Evolutionary conservation across 768 basidiomycete genomes (phyloP).

Genomic region (Kwoniella botswanensis): DNA sequence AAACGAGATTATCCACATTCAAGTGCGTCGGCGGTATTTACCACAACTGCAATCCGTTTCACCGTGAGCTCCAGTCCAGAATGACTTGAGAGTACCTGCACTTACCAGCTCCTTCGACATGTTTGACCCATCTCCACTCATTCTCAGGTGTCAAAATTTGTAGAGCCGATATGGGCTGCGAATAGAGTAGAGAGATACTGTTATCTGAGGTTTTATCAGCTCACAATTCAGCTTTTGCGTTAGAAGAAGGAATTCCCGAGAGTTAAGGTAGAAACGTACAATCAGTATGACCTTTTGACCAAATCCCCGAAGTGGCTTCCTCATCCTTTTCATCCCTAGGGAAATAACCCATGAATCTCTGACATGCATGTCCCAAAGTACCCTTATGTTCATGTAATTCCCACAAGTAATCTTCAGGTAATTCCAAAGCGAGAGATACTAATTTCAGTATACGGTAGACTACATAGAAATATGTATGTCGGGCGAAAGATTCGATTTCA

Average conservation of each 20-base stretch:
- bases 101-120: slow-evolving; percentile 33
- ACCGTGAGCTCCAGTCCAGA: too few species aligned
- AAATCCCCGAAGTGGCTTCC: slow-evolving; percentile 35
- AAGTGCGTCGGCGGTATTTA: slow-evolving; percentile 43
- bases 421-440: slow-evolving; percentile 37
- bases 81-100: neutral
- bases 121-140: slow-evolving; percentile 45
- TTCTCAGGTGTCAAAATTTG: slow-evolving; percentile 38
- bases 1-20: slow-evolving; percentile 20
- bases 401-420: slow-evolving; percentile 40
- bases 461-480: slow-evolving; percentile 35
- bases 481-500: slow-evolving; percentile 39
- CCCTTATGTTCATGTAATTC: slow-evolving; percentile 35
- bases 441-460: slow-evolving; percentile 39
- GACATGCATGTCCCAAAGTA: slow-evolving; percentile 33
- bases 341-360: slow-evolving; percentile 39
- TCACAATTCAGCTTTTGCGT: neutral
- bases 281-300: slow-evolving; percentile 43
- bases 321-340: slow-evolving; percentile 32
- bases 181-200: slow-evolving; percentile 38
- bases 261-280: slow-evolving; percentile 5
- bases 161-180: slow-evolving; percentile 46
- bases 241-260: too few species aligned
- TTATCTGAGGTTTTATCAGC: slow-evolving; percentile 19
- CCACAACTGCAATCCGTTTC: slow-evolving; percentile 20